A percentile compares a stretch with the other conserved stretches of the same genome.
These are phyloP conservation scores for Penicillium bovifimosum DNA, from an alignment of 495 filamentous ascomycete genomes.

Conservation along the genomic window DNA sequence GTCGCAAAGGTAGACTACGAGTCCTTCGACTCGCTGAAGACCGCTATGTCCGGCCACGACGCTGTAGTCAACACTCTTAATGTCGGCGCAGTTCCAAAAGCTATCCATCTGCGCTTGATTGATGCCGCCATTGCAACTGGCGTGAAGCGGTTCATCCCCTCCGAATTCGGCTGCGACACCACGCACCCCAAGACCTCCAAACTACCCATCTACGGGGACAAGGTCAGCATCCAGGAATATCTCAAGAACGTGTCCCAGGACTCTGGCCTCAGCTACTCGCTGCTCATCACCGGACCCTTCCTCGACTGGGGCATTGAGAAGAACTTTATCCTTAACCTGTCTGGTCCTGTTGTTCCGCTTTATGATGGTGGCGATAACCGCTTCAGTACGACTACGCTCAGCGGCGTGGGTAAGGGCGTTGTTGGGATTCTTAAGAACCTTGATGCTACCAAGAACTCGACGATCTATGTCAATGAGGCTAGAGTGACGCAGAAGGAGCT, in stretches of 20 bases:
- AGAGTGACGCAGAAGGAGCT: conserved; percentile 51
- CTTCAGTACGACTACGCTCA: conserved; percentile 44
- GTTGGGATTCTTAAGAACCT: conserved; percentile 45
- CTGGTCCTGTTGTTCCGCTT: conserved; percentile 38
- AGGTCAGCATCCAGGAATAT: conserved; percentile 45
- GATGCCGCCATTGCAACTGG: conserved; percentile 56
- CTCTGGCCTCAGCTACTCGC: conserved; percentile 43
- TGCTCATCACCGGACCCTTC: conserved; percentile 45
- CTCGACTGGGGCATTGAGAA: conserved; percentile 46
- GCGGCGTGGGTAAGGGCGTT: conserved; percentile 44
- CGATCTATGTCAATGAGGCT: conserved; percentile 45
- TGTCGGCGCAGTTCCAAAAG: conserved; percentile 20
- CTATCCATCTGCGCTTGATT: conserved; percentile 44
- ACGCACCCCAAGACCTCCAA: conserved; percentile 31
- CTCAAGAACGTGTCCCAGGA: conserved; percentile 36
- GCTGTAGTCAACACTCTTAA: conserved; percentile 32
- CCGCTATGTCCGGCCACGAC: conserved; percentile 36
- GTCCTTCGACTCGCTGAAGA: conserved; percentile 46
- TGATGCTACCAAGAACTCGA: conserved; percentile 49
- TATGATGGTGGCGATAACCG: conserved; percentile 50
- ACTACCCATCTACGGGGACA: conserved; percentile 42
- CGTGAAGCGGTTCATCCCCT: conserved; percentile 59
- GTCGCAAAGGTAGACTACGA: conserved; percentile 49
- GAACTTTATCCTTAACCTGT: conserved; percentile 35
- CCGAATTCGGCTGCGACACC: conserved; percentile 55